Evolutionary conservation across 2,329 filamentous ascomycete genomes (phyloP).

Genomic region (Fusarium coffeatum): DNA sequence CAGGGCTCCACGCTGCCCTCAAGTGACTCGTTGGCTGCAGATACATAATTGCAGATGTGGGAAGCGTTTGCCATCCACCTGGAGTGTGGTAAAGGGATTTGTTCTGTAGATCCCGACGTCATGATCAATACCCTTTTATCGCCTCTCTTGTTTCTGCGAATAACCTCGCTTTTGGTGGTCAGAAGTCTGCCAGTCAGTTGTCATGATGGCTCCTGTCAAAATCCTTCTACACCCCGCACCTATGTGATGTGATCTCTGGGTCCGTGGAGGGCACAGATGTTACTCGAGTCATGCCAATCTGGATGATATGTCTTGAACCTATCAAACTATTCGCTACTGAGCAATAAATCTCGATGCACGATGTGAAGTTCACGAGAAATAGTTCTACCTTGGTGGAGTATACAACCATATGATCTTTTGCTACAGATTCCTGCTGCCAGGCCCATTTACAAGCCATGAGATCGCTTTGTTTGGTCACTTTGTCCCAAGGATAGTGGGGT

Average conservation of each 20-base stretch:
- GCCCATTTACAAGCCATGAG: neutral
- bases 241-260: neutral
- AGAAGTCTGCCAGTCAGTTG: neutral
- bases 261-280: neutral
- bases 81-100: conserved; percentile 5
- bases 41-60: conserved; percentile 21
- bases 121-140: conserved; percentile 11
- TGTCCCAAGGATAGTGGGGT: conserved; percentile 5
- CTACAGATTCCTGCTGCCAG: neutral
- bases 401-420: neutral
- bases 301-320: conserved; percentile 2
- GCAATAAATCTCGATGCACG: neutral
- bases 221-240: neutral
- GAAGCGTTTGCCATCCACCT: conserved; percentile 19
- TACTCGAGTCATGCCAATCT: conserved; percentile 28
- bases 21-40: conserved; percentile 26
- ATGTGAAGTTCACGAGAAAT: neutral
- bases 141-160: neutral
- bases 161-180: conserved; percentile 6
- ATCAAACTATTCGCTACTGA: neutral
- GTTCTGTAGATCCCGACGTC: conserved; percentile 37
- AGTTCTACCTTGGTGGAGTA: neutral
- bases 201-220: neutral
- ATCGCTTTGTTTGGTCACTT: neutral
- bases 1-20: conserved; percentile 9